Conservation (phyloP, 2,329 filamentous ascomycete genomes). For the Monosporascus sp. region DNA sequence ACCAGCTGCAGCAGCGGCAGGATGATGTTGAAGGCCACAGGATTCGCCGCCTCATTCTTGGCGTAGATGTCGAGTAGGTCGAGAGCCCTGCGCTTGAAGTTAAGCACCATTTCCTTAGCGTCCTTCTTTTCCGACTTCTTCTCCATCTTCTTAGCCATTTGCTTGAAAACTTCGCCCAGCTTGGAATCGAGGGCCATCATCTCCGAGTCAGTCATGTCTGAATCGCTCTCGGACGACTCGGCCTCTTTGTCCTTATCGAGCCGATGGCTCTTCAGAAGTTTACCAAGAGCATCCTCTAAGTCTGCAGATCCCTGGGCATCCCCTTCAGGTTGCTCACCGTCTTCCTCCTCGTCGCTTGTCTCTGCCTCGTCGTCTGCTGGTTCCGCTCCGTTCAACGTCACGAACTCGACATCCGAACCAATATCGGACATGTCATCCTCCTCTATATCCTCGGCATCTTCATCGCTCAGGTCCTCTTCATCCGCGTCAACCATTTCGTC, state of each 20-base stretch:
- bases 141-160: constrained; percentile 60
- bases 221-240: constrained; percentile 56
- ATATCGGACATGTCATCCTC: constrained; percentile 35
- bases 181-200: constrained; percentile 87
- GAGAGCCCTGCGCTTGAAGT: constrained; percentile 91
- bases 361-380: constrained; percentile 31
- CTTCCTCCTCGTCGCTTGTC: constrained; percentile 35
- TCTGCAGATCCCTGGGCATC: constrained; percentile 41
- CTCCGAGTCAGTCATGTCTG: constrained; percentile 91
- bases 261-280: constrained; percentile 68
- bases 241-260: constrained; percentile 54
- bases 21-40: constrained; percentile 63
- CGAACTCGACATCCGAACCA: constrained; percentile 37
- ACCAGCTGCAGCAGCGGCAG: constrained; percentile 72
- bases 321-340: constrained; percentile 30
- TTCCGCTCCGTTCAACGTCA: constrained; percentile 34
- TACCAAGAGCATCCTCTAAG: constrained; percentile 70
- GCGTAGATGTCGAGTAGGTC: constrained; percentile 84
- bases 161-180: constrained; percentile 78
- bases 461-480: constrained; percentile 35
- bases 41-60: constrained; percentile 67
- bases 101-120: constrained; percentile 81
- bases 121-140: constrained; percentile 83
- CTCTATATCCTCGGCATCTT: constrained; percentile 33
- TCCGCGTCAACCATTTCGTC: constrained; percentile 46